These are phyloP conservation scores for Ceratocystis smalleyi DNA, from an alignment of 2,329 filamentous ascomycete genomes.

Conservation along the genomic window DNA sequence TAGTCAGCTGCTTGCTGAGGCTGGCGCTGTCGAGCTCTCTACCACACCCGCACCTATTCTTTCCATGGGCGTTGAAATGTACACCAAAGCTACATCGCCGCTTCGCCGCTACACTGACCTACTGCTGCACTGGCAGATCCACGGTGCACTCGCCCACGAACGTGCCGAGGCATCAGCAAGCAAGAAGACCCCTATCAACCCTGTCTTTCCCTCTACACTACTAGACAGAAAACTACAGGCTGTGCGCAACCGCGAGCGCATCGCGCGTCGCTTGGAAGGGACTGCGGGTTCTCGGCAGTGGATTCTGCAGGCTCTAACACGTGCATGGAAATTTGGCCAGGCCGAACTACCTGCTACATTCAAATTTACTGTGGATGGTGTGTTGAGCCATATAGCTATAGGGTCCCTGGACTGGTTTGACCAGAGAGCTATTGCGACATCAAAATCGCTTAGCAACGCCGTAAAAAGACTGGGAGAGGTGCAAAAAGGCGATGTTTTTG, in stretches of 20 bases:
- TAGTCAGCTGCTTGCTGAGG: slow-evolving; percentile 20
- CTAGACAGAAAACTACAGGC: slow-evolving; percentile 34
- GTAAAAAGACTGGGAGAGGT: slow-evolving; percentile 30
- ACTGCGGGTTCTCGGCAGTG: slow-evolving; percentile 34
- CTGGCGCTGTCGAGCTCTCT: slow-evolving; percentile 38
- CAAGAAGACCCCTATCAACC: slow-evolving; percentile 5
- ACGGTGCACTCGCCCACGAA: slow-evolving; percentile 38
- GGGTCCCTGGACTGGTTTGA: slow-evolving; percentile 39
- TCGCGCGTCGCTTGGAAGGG: slow-evolving; percentile 30
- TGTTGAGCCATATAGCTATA: slow-evolving; percentile 24
- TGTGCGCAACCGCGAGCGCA: slow-evolving; percentile 38
- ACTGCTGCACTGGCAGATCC: slow-evolving; percentile 51
- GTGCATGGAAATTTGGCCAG: slow-evolving; percentile 42
- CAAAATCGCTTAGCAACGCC: slow-evolving; percentile 28
- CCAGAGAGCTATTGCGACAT: slow-evolving; percentile 24
- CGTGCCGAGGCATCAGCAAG: slow-evolving; percentile 21
- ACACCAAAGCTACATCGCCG: slow-evolving; percentile 49
- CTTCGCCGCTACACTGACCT: slow-evolving; percentile 50
- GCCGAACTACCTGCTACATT: slow-evolving; percentile 33
- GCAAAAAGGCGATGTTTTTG: slow-evolving; percentile 36
- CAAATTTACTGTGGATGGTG: slow-evolving; percentile 31
- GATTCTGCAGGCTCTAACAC: slow-evolving; percentile 44
- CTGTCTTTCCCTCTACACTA: slow-evolving; percentile 11
- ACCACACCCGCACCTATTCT: slow-evolving; percentile 40
- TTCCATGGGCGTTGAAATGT: slow-evolving; percentile 42